A percentile compares a stretch with the other conserved stretches of the same genome.
phyloP scores from a whole-genome alignment of 179 eudicot species.

The Vitellaria paradoxa region DNA sequence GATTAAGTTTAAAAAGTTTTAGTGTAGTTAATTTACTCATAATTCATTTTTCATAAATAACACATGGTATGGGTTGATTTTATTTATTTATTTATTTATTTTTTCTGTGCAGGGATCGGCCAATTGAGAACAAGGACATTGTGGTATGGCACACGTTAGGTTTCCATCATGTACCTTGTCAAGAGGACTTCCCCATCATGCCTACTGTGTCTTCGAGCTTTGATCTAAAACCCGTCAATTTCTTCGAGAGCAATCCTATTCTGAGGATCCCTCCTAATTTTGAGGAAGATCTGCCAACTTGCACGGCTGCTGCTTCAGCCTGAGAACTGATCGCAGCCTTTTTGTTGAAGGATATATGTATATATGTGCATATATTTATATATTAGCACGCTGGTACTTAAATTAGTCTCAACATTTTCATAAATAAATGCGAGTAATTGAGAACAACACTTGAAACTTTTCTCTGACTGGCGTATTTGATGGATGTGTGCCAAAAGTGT shows the following conservation, averaged over 20 bases:
- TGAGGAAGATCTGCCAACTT: conserved; percentile 69
- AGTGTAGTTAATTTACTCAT: too few relatives aligned
- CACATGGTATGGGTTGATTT: neutral
- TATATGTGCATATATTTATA: too few relatives aligned
- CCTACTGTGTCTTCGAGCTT: conserved; percentile 95
- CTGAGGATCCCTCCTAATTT: conserved; percentile 61
- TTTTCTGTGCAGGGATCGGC: conserved; percentile 57
- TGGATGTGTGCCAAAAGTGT: too few relatives aligned
- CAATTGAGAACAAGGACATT: conserved; percentile 81
- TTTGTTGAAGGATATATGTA: neutral
- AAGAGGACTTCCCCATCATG: conserved; percentile 97
- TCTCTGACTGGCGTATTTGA: too few relatives aligned
- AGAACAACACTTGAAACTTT: too few relatives aligned
- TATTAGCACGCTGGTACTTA: too few relatives aligned
- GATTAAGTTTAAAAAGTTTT: too few relatives aligned
- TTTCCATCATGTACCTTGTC: conserved; percentile 94
- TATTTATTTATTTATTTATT: neutral
- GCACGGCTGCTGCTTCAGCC: conserved; percentile 54
- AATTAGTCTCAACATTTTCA: too few relatives aligned
- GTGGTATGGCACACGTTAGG: conserved; percentile 96
- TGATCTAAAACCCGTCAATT: conserved; percentile 90
- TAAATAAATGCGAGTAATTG: too few relatives aligned
- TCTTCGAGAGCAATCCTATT: conserved; percentile 92
- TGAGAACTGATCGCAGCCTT: conserved; percentile 2
- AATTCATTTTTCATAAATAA: too few relatives aligned